Base-by-base conservation (phyloP, 225 moss, liverwort and hornwort genomes). In the Thuidium tamariscinum region DNA sequence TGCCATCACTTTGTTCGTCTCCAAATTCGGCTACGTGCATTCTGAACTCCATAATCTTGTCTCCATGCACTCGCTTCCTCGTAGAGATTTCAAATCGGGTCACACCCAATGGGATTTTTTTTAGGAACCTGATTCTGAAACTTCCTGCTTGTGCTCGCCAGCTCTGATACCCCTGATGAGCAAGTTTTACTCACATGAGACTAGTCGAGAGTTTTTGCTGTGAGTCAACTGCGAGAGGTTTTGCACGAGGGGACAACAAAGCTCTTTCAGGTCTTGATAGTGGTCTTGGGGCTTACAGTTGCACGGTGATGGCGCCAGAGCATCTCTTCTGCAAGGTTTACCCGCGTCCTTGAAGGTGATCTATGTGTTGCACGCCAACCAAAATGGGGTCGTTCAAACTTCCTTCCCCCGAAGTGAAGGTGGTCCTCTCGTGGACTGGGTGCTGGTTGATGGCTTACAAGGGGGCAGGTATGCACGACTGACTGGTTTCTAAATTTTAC, bases 291-390 rank as follows among this genome's bases (percentile, higher is more conserved):
- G n/a, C 63, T 89, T 89, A 37, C 94, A 99, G 96, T 89, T 99
- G 84, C 97, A 97, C 65, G 96, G 96, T 37, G 94, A 94, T 68
- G 94, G 89, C 81, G 94, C 97, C 4, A 94, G 96, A 77, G 83
- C 89, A 79, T 92, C 96, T 64, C 84, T 92, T n/a, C 70, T 93
- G 19, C 86, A 95, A 82, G 90, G 86, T 6, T 88, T 99, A 52
- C 85, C 92, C 10, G 89, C 77, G 48, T 90, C 88, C 7, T 75
- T 97, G 92, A 91, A 93, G 83, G 86, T 93, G 54, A 96, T 99
- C 67, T 97, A 94, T 81, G 98, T 97, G 14, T 85, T 97, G 91
- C 95, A 99, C 78, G 92, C 96, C 79, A 90, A 95, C 88, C 80
- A 90, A 71, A 91, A 92, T 42, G 97, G 95, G 36, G 59, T 88